These are phyloP conservation scores for Tetrahymena elliotti DNA, from an alignment of 73 alveolate species.

Conservation along the genomic window DNA sequence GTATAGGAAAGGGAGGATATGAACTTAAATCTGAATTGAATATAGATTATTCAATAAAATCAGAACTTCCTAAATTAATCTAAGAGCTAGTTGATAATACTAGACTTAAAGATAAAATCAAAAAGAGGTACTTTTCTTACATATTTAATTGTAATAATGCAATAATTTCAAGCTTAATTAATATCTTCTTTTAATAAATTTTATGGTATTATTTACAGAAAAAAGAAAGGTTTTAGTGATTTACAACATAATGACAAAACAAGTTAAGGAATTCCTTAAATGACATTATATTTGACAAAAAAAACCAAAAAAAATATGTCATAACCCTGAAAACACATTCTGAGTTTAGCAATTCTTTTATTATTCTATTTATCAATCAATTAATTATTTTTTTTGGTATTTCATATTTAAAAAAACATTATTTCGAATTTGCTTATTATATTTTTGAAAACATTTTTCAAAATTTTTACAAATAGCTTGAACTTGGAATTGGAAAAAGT, in stretches of 20 bases:
- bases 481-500: no score
- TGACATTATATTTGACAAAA: neutral
- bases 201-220: neutral
- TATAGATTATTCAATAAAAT: neutral
- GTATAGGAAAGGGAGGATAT: neutral
- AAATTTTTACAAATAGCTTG: no score
- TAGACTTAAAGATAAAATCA: neutral
- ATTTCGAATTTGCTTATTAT: no score
- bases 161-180: neutral
- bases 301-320: neutral
- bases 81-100: neutral
- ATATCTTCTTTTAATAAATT: neutral
- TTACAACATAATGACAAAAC: neutral
- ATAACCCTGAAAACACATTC: no score
- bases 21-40: neutral
- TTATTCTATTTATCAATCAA: neutral
- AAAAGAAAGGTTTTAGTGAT: neutral
- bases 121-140: neutral
- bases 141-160: no score
- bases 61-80: neutral
- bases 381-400: no score
- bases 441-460: no score
- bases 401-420: no score
- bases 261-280: neutral
- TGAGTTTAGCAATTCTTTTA: neutral